These are phyloP conservation scores for Amaranthus tricolor DNA, from an alignment of 179 eudicot species.

Conservation along the genomic window DNA sequence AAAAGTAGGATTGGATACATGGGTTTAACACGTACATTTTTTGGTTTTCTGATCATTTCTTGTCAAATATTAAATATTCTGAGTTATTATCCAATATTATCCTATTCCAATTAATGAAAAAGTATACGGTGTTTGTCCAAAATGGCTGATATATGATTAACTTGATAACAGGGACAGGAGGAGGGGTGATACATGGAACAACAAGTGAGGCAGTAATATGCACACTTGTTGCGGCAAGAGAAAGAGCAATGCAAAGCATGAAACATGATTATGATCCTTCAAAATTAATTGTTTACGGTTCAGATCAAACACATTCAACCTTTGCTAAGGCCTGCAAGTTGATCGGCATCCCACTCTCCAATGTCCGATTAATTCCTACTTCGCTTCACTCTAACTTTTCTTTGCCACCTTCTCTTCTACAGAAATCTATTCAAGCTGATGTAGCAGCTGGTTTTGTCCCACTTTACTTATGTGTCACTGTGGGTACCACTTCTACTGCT, in stretches of 20 bases:
- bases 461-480: conserved; percentile 34
- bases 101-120: too few species aligned
- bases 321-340: conserved; percentile 36
- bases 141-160: too few species aligned
- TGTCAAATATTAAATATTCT: too few species aligned
- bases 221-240: conserved; percentile 41
- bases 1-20: too few species aligned
- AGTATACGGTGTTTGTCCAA: too few species aligned
- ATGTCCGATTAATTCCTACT: conserved; percentile 33
- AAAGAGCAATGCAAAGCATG: conserved; percentile 20
- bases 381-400: conserved; percentile 24
- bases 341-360: conserved; percentile 36
- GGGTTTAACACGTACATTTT: too few species aligned
- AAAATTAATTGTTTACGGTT: conserved; percentile 41
- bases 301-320: conserved; percentile 48
- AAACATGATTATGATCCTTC: conserved; percentile 17
- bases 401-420: conserved; percentile 21
- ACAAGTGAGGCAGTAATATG: conserved; percentile 45
- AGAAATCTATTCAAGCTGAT: conserved; percentile 27
- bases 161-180: conserved; percentile 29
- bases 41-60: too few species aligned
- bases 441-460: conserved; percentile 39
- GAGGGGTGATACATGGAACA: conserved; percentile 50
- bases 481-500: conserved; percentile 46
- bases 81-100: too few species aligned